Evolutionary conservation across 495 filamentous ascomycete species (phyloP), one percentile per base, ranked within the genome.

Genomic region (Penicillium tannophilum): DNA sequence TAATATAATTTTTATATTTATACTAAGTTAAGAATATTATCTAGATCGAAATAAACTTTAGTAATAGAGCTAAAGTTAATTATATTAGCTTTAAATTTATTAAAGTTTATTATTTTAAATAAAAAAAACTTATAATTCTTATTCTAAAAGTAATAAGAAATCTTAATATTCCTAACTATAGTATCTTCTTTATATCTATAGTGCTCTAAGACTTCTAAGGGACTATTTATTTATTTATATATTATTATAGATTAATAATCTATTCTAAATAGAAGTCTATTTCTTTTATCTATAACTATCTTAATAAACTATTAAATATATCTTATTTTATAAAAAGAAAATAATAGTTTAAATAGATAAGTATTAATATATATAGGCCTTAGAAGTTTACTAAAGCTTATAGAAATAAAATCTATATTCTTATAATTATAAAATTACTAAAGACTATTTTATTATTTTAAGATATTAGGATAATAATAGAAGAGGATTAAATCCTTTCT

Each of bases 61-160:
- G 17, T 45, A 45, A 45, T 45, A 45, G 19, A 45, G 43, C 19
- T 45, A 45, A 45, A n/a, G 19, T 48, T 20, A 48, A 48, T 48
- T 48, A 20, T 45, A 45, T 45, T 45, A 45, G 33, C 12, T 36
- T 36, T 36, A 36, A 36, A 7, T 36, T 36, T 36, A 36, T 36
- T 7, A 45, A 45, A n/a, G 19, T 26, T 20, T 23, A 48, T 48
- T 48, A 20, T 17, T 6, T 45, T 9, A 8, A 8, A 45, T 8
- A 20, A 45, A 17, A 9, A 45, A n/a, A n/a, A 17, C 19, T n/a
- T 20, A 45, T 45, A 45, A 6, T 45, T n/a, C 19, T 20, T 12
- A 7, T 36, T 7, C 33, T 36, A 36, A 36, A 36, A 12, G 12
- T 6, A 7, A 36, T 36, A 8, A 45, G 12, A 45, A 17, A 17